These are phyloP conservation scores for Tolypocladium capitatum DNA, from an alignment of 2,329 filamentous ascomycete species.

Conservation along the genomic window DNA sequence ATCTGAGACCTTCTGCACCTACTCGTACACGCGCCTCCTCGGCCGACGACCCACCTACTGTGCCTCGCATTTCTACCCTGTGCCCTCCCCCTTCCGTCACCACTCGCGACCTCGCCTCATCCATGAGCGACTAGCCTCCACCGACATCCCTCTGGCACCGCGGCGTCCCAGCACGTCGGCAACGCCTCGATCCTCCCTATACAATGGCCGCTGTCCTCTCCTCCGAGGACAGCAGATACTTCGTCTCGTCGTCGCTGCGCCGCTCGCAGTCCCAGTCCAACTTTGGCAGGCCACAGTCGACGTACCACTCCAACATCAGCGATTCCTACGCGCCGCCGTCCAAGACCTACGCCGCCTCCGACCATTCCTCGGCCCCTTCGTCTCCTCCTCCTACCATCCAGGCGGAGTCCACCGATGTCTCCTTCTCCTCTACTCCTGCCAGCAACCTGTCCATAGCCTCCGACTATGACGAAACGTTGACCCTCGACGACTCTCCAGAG, in stretches of 20 bases:
- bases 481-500: constrained; percentile 29
- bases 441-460: constrained; percentile 50
- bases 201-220: constrained; percentile 43
- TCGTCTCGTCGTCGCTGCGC: constrained; percentile 38
- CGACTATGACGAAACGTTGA: constrained; percentile 36
- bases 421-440: constrained; percentile 48
- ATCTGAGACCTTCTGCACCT: background rate
- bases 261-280: constrained; percentile 49
- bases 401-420: constrained; percentile 40
- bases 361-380: constrained; percentile 40
- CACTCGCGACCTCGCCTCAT: background rate
- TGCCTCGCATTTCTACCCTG: background rate
- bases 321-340: constrained; percentile 31
- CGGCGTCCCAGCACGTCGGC: constrained; percentile 4
- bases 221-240: constrained; percentile 44
- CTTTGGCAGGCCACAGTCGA: constrained; percentile 30
- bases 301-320: constrained; percentile 32
- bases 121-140: constrained; percentile 1
- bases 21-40: background rate
- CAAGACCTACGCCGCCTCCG: constrained; percentile 31
- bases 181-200: constrained; percentile 1
- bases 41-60: background rate
- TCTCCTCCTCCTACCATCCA: constrained; percentile 39
- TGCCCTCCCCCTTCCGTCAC: background rate
- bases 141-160: background rate